phyloP scores from a whole-genome alignment of 1,139 yeast genomes.

The Diutina scorzettiae region DNA sequence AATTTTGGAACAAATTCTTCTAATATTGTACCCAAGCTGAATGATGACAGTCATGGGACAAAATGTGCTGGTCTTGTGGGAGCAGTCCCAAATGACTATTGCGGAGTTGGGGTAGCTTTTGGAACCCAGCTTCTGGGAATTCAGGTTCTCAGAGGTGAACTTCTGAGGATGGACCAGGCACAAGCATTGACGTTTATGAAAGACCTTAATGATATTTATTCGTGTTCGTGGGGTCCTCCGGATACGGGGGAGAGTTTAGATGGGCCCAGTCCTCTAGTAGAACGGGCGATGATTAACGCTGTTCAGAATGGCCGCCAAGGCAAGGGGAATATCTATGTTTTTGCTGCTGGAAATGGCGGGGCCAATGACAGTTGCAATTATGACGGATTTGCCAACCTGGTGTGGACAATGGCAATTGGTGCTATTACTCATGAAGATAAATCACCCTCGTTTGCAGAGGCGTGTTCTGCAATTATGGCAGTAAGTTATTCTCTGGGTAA shows the following conservation, averaged over 20 bases:
- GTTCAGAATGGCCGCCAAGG: slow-evolving; percentile 68
- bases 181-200: slow-evolving; percentile 70
- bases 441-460: slow-evolving; percentile 84
- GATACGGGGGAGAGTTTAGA: slow-evolving; percentile 85
- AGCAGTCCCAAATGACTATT: slow-evolving; percentile 71
- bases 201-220: slow-evolving; percentile 80
- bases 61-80: slow-evolving; percentile 98
- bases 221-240: slow-evolving; percentile 98
- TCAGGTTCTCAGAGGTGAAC: slow-evolving; percentile 69
- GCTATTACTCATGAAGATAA: slow-evolving; percentile 79
- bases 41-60: slow-evolving; percentile 92
- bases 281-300: slow-evolving; percentile 74
- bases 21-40: slow-evolving; percentile 67
- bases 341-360: slow-evolving; percentile 96
- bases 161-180: slow-evolving; percentile 85
- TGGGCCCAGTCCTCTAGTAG: slow-evolving; percentile 69
- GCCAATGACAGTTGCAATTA: slow-evolving; percentile 85
- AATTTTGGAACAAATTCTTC: slow-evolving; percentile 73
- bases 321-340: slow-evolving; percentile 83
- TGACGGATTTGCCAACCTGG: slow-evolving; percentile 95
- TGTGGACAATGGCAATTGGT: slow-evolving; percentile 89
- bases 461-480: slow-evolving; percentile 93
- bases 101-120: slow-evolving; percentile 94
- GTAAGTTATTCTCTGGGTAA: slow-evolving; percentile 91
- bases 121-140: slow-evolving; percentile 81